Base-by-base conservation (phyloP, 208 protist species). In the Wallacemonas sp. region DNA sequence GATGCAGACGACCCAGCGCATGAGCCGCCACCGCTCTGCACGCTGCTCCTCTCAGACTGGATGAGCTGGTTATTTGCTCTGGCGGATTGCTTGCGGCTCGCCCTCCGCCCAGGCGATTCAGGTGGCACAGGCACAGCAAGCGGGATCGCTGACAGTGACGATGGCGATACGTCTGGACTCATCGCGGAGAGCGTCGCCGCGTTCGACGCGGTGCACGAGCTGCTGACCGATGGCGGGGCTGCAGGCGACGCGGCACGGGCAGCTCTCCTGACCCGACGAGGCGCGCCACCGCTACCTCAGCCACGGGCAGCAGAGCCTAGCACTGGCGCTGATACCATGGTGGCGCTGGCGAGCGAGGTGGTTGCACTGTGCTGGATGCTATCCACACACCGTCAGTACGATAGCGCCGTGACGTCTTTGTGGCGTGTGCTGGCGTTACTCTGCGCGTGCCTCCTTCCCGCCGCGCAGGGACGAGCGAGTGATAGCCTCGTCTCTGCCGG, bases 341-440 rank as follows among this genome's bases (percentile, higher is more conserved):
- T 6, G 9, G 44, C 17, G 5, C 44, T 49, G 44, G 5, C 24
- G 44, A 11, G 44, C 44, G 44, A 49, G 5, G 31, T 38, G 51
- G n/a, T 58, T 12, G 51, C 34, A 31, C 30, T 58, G 11, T 58
- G 51, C 19, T 58, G 51, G 51, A 26, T 58, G 30, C 21, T 22
- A 17, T 34, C n/a, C n/a, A 19, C 51, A 2, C 26, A 21, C 5
- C 5, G 12, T 4, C 30, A 34, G 14, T n/a, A n/a, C 17, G 51
- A 39, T n/a, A n/a, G n/a, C 15, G 51, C 30, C 4, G 15, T 24
- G 51, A 17, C 6, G 9, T 24, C 51, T 6, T 31, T 58, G 12
- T 58, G 51, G 51, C 6, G 51, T 39, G 51, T 58, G 1, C 14
- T 58, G 5, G 30, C 4, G 9, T 6, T 6, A 17, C 51, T 58